A percentile compares a stretch with the other conserved stretches of the same genome.
Conservation (phyloP, 768 basidiomycete genomes). For the Clitopilus hobsonii region DNA sequence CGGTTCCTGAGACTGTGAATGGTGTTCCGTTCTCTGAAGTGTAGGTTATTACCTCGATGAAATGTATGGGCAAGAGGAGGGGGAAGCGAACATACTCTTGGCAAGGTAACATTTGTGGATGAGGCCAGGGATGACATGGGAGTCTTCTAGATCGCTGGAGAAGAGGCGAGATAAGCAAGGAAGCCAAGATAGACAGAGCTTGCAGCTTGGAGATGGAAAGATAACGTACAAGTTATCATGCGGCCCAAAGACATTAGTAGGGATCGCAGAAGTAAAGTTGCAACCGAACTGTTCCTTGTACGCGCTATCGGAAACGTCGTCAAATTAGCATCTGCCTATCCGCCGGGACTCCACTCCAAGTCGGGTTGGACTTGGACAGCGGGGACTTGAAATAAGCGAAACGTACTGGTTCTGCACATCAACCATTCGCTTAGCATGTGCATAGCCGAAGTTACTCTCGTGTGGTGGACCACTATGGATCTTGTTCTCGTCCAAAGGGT, state of each 20-base stretch:
- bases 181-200: neutral
- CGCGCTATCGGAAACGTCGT: slow-evolving; percentile 46
- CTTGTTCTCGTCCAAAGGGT: slow-evolving; percentile 90
- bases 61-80: neutral
- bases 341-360: too few species aligned
- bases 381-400: neutral
- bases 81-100: slow-evolving; percentile 61
- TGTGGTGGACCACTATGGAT: slow-evolving; percentile 93
- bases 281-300: slow-evolving; percentile 95
- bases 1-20: slow-evolving; percentile 85
- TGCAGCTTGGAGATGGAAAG: too few species aligned
- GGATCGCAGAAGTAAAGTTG: slow-evolving; percentile 95
- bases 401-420: slow-evolving; percentile 91
- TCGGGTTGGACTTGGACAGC: neutral
- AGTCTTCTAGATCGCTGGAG: slow-evolving; percentile 75
- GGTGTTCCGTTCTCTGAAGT: slow-evolving; percentile 70
- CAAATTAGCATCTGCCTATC: neutral
- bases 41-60: slow-evolving; percentile 2
- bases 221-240: slow-evolving; percentile 86
- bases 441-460: slow-evolving; percentile 93
- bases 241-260: slow-evolving; percentile 96
- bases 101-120: slow-evolving; percentile 93
- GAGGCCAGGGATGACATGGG: slow-evolving; percentile 92
- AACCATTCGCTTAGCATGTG: slow-evolving; percentile 93
- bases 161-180: slow-evolving; percentile 5